A percentile compares a stretch with the other conserved stretches of the same genome.
Conservation (phyloP, 305 asterid genomes). For the Euphrasia arctica region DNA sequence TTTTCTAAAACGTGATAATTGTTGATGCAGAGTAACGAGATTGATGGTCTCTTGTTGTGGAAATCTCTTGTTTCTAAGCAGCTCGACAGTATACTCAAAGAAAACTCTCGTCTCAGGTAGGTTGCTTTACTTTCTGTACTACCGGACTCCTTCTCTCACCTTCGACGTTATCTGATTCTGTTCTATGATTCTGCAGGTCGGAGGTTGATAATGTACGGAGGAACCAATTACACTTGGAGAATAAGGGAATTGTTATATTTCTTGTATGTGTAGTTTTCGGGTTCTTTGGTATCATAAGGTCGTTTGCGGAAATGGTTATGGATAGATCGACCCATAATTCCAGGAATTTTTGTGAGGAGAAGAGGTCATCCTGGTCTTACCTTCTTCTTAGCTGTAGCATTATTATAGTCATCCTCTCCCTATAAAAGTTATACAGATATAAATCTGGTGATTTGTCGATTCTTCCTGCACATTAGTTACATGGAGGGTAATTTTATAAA, state of each 20-base stretch:
- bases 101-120: conserved; percentile 77
- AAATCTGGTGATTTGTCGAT: neutral
- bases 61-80: conserved; percentile 68
- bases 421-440: conserved; percentile 29
- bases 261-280: conserved; percentile 60
- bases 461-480: neutral
- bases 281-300: conserved; percentile 44
- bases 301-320: conserved; percentile 41
- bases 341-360: conserved; percentile 61
- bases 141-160: neutral
- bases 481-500: neutral
- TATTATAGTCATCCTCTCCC: conserved; percentile 49
- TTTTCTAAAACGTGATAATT: conserved; percentile 7
- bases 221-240: conserved; percentile 76
- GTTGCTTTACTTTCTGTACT: neutral
- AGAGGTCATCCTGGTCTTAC: conserved; percentile 72
- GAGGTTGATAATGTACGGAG: conserved; percentile 59
- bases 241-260: conserved; percentile 70
- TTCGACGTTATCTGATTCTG: neutral
- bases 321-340: conserved; percentile 19
- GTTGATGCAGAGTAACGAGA: conserved; percentile 63
- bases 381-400: conserved; percentile 54
- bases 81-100: conserved; percentile 57
- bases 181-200: conserved; percentile 44
- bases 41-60: conserved; percentile 68